A percentile compares a stretch with the other conserved stretches of the same genome.
Evolutionary conservation across 805 yeast species (phyloP).

Genomic region (Saturnispora sanitii): DNA sequence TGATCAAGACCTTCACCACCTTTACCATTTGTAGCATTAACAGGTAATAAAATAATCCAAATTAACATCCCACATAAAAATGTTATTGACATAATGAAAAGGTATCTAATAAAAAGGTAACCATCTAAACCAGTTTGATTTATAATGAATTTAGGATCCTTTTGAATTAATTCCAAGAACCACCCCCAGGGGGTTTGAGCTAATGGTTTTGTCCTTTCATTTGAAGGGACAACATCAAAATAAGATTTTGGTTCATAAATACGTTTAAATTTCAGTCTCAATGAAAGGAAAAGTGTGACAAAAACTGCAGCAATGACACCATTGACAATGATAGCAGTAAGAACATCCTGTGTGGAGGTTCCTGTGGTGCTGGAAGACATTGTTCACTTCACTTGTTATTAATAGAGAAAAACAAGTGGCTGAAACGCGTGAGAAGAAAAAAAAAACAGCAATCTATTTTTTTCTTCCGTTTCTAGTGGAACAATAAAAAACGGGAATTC

Average conservation of each 20-base stretch:
- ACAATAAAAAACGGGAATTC: too few species aligned
- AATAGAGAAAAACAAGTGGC: slow-evolving; percentile 1
- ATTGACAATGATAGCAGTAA: slow-evolving; percentile 63
- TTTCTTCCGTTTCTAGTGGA: too few species aligned
- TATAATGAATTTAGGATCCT: slow-evolving; percentile 66
- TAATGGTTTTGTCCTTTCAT: slow-evolving; percentile 63
- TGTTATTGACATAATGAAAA: slow-evolving; percentile 44
- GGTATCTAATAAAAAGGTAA: slow-evolving; percentile 75
- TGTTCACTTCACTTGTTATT: not conserved
- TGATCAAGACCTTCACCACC: slow-evolving; percentile 61
- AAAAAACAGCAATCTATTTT: too few species aligned
- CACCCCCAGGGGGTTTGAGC: slow-evolving; percentile 62
- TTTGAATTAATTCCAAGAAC: slow-evolving; percentile 52
- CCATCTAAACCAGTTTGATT: slow-evolving; percentile 93
- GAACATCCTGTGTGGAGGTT: slow-evolving; percentile 64
- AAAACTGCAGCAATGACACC: slow-evolving; percentile 57
- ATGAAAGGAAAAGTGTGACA: slow-evolving; percentile 47
- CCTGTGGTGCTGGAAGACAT: slow-evolving; percentile 2
- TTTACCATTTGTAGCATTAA: slow-evolving; percentile 64
- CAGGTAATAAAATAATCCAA: slow-evolving; percentile 68
- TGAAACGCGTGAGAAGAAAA: not conserved
- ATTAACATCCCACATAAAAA: slow-evolving; percentile 48
- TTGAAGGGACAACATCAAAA: slow-evolving; percentile 45
- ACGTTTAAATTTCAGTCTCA: slow-evolving; percentile 58
- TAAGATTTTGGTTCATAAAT: slow-evolving; percentile 80